A percentile compares a stretch with the other conserved stretches of the same genome.
Conservation (phyloP, 2,329 filamentous ascomycete species). For the Cytospora mali region DNA sequence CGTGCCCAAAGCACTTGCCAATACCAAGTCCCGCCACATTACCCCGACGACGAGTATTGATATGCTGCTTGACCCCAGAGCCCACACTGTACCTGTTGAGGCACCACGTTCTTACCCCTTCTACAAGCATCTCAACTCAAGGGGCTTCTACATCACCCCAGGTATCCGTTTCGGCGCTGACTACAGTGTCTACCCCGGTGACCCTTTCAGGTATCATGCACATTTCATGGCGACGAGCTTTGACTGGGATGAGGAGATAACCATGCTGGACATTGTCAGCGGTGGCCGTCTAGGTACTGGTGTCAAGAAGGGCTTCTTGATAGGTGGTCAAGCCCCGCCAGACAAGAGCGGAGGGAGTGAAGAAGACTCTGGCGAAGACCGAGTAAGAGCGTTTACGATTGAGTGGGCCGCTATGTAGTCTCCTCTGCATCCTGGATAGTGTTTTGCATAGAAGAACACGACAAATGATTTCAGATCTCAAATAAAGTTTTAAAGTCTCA, state of each 20-base stretch:
- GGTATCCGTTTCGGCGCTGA: conserved; percentile 93
- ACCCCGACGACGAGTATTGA: conserved; percentile 43
- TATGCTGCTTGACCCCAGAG: conserved; percentile 33
- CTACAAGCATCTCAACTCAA: conserved; percentile 76
- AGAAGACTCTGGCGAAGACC: conserved; percentile 37
- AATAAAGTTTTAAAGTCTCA: not conserved
- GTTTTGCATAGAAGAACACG: not conserved
- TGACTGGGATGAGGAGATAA: conserved; percentile 85
- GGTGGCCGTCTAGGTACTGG: conserved; percentile 88
- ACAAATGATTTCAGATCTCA: not conserved
- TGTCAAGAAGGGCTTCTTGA: conserved; percentile 92
- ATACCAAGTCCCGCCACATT: conserved; percentile 44
- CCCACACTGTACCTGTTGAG: conserved; percentile 29
- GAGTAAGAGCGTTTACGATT: conserved; percentile 76
- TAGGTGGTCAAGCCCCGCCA: conserved; percentile 67
- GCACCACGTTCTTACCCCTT: conserved; percentile 67
- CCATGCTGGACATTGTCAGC: conserved; percentile 80
- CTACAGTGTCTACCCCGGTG: conserved; percentile 93
- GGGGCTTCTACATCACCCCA: conserved; percentile 85
- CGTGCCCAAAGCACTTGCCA: conserved; percentile 23
- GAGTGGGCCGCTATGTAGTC: conserved; percentile 90
- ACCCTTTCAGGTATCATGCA: conserved; percentile 91
- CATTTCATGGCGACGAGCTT: conserved; percentile 87
- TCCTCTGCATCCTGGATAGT: conserved; percentile 4
- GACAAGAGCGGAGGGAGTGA: conserved; percentile 31